phyloP scores from a whole-genome alignment of 495 filamentous ascomycete genomes.

The Aspergillus haitiensis region DNA sequence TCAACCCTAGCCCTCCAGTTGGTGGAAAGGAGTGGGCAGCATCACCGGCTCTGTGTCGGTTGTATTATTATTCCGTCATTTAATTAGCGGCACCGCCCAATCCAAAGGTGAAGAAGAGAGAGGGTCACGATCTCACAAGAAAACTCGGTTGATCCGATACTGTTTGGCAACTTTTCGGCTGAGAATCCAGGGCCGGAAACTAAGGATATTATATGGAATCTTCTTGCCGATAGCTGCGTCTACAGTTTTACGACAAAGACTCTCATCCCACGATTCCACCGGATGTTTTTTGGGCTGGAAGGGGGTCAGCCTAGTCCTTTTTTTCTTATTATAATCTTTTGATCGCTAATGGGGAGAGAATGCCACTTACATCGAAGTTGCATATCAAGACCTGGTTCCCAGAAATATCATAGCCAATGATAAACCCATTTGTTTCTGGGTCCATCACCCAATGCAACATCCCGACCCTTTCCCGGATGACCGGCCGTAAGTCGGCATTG shows the following conservation, averaged over 20 bases:
- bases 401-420: conserved; percentile 42
- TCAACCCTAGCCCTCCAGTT: conserved; percentile 38
- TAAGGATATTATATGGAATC: conserved; percentile 38
- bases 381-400: conserved; percentile 44
- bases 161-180: conserved; percentile 39
- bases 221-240: conserved; percentile 36
- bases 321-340: background rate
- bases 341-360: background rate
- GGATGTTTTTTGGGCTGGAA: conserved; percentile 32
- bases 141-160: conserved; percentile 33
- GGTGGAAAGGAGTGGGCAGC: conserved; percentile 43
- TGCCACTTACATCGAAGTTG: conserved; percentile 38
- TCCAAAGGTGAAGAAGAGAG: background rate
- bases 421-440: conserved; percentile 39
- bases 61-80: background rate
- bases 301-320: background rate
- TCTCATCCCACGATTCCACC: conserved; percentile 37
- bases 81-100: background rate
- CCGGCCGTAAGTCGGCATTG: conserved; percentile 38
- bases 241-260: conserved; percentile 34
- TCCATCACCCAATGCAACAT: conserved; percentile 50
- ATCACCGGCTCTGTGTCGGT: conserved; percentile 48
- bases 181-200: conserved; percentile 42
- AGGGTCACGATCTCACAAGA: conserved; percentile 33
- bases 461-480: conserved; percentile 39